phyloP scores from a whole-genome alignment of 495 filamentous ascomycete species.

The Apodospora peruviana region DNA sequence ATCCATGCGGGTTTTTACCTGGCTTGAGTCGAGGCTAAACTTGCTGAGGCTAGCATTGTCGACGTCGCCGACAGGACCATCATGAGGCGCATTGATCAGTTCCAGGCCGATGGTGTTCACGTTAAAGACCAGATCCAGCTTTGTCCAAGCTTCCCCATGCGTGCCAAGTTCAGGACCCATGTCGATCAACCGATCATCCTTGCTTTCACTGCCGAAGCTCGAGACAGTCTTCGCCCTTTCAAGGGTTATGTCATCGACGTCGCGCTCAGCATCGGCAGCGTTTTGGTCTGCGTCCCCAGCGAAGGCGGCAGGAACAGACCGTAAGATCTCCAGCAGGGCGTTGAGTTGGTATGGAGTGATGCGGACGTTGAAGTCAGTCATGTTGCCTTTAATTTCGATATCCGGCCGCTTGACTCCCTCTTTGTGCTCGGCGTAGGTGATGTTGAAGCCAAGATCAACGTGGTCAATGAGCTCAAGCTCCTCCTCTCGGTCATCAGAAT shows the following conservation, averaged over 20 bases:
- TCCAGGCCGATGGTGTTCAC: conserved; percentile 82
- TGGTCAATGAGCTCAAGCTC: conserved; percentile 95
- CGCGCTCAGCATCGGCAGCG: conserved; percentile 49
- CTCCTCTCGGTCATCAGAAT: conserved; percentile 62
- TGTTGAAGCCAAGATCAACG: conserved; percentile 84
- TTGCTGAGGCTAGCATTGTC: conserved; percentile 82
- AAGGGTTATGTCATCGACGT: conserved; percentile 41
- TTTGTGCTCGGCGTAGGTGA: conserved; percentile 85
- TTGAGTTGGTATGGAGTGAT: conserved; percentile 88
- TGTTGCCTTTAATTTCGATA: conserved; percentile 79
- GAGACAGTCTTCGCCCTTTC: conserved; percentile 43
- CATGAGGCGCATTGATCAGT: conserved; percentile 69
- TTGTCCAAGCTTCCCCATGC: conserved; percentile 73
- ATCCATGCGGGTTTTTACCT: conserved; percentile 89
- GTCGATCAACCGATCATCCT: conserved; percentile 43
- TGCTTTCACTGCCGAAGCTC: conserved; percentile 32
- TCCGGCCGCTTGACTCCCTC: conserved; percentile 75
- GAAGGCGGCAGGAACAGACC: conserved; percentile 82
- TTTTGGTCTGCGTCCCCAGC: conserved; percentile 66
- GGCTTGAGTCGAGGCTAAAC: conserved; percentile 89
- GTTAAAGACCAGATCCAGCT: conserved; percentile 88
- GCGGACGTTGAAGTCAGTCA: conserved; percentile 86
- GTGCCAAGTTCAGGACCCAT: conserved; percentile 61
- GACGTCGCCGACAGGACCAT: conserved; percentile 68
- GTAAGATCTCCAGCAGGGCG: conserved; percentile 77